Base-by-base conservation (phyloP, 768 basidiomycete species). In the Russula abietina region DNA sequence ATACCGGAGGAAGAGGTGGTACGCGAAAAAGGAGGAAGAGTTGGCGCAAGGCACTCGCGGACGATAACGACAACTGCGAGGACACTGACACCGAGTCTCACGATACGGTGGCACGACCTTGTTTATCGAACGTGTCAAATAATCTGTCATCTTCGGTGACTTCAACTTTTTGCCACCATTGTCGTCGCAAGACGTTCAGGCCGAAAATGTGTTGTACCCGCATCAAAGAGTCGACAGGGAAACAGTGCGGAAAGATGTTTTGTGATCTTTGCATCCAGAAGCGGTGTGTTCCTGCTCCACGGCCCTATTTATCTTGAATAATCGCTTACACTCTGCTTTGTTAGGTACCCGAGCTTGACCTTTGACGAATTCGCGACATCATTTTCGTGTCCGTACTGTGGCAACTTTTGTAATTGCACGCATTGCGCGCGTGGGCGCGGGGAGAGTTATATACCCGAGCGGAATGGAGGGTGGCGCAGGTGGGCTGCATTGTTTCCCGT, bases 351-450 rank as follows among this genome's bases (percentile, higher is more conserved):
- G 1, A 72, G 76, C 19, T 59, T 77, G 60, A 70, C 69, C 30
- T 79, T 79, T 61, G 71, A 76, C 36, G 50, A 68, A 38, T 68
- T 54, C 22, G 65, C 64, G n/a, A 45, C 51, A 1, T 32, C 46
- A 6, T 79, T 78, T 56, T 59, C 67, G 26, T 85, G 84, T 65
- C 83, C 83, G 0, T 65, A 28, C 16, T 85, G 83, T 67, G 67
- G 69, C 3, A 67, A 72, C 12, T 76, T 64, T 12, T 85, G 83
- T 70, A 81, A 79, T 50, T 85, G 83, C 68, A 78, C 80, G 12
- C 0, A 6, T 0, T 84, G 83, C 66, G 73, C 77, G 16, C 64
- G 70, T 30, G 75, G 65, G 61, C 76, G 83, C 6, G 81, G 82
- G 6, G 83, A 81, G 55, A 65, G 69, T 12, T 83, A 81, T 61